phyloP scores from a whole-genome alignment of 2,329 filamentous ascomycete species.

The Thelonectria discophora region DNA sequence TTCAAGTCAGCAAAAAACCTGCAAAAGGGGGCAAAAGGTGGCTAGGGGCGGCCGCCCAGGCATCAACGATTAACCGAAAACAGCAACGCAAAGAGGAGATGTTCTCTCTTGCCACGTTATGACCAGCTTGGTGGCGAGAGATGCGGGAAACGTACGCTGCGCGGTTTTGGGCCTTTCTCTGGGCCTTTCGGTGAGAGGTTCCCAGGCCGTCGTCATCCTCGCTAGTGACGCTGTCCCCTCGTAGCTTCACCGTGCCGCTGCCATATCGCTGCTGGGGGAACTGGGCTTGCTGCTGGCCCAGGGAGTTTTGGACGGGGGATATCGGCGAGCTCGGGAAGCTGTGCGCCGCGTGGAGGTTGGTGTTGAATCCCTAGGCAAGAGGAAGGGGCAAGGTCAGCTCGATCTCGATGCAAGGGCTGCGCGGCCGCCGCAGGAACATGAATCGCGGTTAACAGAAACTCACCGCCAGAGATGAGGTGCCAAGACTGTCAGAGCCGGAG shows the following conservation, averaged over 20 bases:
- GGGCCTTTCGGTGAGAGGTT: constrained; percentile 66
- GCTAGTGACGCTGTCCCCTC: constrained; percentile 54
- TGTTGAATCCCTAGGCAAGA: constrained; percentile 48
- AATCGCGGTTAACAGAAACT: constrained; percentile 48
- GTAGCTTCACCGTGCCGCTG: constrained; percentile 31
- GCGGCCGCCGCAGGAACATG: constrained; percentile 26
- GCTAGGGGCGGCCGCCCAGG: not conserved
- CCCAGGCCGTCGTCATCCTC: constrained; percentile 66
- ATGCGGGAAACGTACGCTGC: constrained; percentile 61
- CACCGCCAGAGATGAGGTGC: constrained; percentile 64
- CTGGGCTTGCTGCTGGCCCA: constrained; percentile 36
- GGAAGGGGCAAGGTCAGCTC: constrained; percentile 23
- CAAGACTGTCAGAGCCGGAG: constrained; percentile 63
- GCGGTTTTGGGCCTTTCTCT: constrained; percentile 68
- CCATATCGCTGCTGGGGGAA: constrained; percentile 37
- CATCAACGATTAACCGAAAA: not conserved
- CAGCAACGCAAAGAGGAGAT: not conserved
- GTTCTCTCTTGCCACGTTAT: not conserved
- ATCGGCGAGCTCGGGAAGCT: constrained; percentile 56
- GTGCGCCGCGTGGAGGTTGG: constrained; percentile 38
- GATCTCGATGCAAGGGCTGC: not conserved
- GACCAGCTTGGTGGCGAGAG: not conserved
- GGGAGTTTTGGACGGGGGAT: constrained; percentile 55
- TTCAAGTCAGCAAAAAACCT: constrained; percentile 27
- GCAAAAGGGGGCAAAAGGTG: not conserved